Evolutionary conservation across 169 alveolate genomes (phyloP).

Genomic region (Plasmodium cynomolgi): DNA sequence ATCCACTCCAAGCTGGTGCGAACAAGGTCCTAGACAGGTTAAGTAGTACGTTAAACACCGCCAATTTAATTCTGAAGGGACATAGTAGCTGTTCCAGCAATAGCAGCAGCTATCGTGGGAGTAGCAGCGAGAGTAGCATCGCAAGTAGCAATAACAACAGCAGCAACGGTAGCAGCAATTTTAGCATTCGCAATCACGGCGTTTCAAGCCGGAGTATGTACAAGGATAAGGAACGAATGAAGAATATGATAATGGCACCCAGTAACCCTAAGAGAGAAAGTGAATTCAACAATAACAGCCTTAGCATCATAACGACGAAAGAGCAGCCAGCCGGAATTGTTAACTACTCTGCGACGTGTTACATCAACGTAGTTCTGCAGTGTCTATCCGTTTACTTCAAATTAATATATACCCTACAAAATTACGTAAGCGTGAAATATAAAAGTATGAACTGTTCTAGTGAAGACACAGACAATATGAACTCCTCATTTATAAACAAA

Average conservation of each 20-base stretch:
- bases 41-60: not conserved
- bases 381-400: conserved; percentile 30
- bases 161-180: conserved; percentile 36
- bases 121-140: conserved; percentile 20
- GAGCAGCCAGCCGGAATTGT: conserved; percentile 71
- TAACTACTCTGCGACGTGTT: conserved; percentile 57
- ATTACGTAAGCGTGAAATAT: conserved; percentile 48
- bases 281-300: not conserved
- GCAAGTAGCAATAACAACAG: not conserved
- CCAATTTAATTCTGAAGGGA: not conserved
- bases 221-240: not conserved
- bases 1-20: not conserved
- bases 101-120: conserved; percentile 4
- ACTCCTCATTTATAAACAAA: conserved; percentile 54
- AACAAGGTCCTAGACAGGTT: not conserved
- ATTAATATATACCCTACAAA: conserved; percentile 54
- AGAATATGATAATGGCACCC: not conserved
- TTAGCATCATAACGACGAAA: not conserved
- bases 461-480: conserved; percentile 56
- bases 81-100: conserved; percentile 27
- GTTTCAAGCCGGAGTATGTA: not conserved
- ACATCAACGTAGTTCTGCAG: conserved; percentile 57
- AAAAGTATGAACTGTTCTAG: conserved; percentile 39
- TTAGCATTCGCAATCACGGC: conserved; percentile 10
- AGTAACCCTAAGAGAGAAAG: conserved; percentile 34